A percentile compares a stretch with the other conserved stretches of the same genome.
Evolutionary conservation across 2,329 filamentous ascomycete genomes (phyloP).

Genomic region (Aspergillus candidus): DNA sequence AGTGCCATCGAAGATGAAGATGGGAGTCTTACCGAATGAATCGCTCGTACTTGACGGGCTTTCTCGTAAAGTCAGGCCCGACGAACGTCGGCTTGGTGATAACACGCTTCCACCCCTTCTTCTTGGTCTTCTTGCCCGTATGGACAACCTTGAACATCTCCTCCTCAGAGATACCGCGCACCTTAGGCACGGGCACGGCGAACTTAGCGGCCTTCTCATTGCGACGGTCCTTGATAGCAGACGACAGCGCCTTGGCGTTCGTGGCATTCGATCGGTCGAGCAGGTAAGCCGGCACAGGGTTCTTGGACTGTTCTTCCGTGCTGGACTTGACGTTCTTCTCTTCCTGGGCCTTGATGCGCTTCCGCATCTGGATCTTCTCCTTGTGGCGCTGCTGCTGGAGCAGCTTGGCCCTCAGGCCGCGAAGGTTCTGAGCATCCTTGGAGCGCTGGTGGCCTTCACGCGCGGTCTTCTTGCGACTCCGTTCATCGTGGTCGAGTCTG

Average conservation of each 20-base stretch:
- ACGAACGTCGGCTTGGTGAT: constrained; percentile 85
- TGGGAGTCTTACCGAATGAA: constrained; percentile 51
- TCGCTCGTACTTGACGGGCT: constrained; percentile 70
- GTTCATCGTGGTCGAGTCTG: constrained; percentile 79
- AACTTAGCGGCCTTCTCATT: constrained; percentile 92
- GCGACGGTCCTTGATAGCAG: constrained; percentile 92
- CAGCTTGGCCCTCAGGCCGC: constrained; percentile 85
- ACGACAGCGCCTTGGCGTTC: constrained; percentile 68
- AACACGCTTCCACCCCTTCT: constrained; percentile 65
- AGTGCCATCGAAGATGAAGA: not conserved
- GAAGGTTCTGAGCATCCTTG: constrained; percentile 86
- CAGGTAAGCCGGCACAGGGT: constrained; percentile 85
- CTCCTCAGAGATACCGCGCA: constrained; percentile 87
- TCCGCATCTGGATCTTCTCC: constrained; percentile 98
- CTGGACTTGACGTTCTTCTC: constrained; percentile 86
- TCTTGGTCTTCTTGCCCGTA: constrained; percentile 88
- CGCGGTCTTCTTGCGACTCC: constrained; percentile 75
- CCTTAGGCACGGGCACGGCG: constrained; percentile 85
- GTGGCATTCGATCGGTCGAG: constrained; percentile 71
- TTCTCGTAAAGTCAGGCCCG: constrained; percentile 78
- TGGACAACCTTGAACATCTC: constrained; percentile 97
- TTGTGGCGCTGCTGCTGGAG: constrained; percentile 89
- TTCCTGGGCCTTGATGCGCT: constrained; percentile 89
- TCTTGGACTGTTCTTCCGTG: constrained; percentile 64
- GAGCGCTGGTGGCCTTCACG: constrained; percentile 85